Percentiles rank a stretch among this genome's conserved stretches.
Evolutionary conservation across 2,329 filamentous ascomycete genomes (phyloP).

Genomic region (Colletotrichum sp.): DNA sequence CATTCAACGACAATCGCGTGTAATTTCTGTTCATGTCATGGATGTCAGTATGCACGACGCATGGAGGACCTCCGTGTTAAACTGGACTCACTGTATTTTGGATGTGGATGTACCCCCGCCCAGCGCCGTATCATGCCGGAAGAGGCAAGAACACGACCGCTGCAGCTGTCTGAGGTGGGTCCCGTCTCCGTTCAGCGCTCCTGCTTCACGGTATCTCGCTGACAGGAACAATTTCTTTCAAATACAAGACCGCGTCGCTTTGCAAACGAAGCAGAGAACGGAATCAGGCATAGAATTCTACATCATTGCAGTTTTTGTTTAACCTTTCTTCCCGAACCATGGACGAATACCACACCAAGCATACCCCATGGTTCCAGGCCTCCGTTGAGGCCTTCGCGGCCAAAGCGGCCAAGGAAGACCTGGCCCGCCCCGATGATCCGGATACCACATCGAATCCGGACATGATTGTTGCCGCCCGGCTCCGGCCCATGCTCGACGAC

Average conservation of each 20-base stretch:
- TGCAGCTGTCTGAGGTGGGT: background rate
- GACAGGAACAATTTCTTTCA: background rate
- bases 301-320: too few relatives aligned
- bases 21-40: background rate
- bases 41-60: background rate
- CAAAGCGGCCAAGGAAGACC: background rate
- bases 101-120: background rate
- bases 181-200: background rate
- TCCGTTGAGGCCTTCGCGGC: background rate
- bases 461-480: slow-evolving; percentile 40
- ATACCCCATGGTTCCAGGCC: slow-evolving; percentile 2
- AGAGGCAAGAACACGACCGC: background rate
- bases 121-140: background rate
- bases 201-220: background rate
- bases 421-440: background rate
- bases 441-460: slow-evolving; percentile 21
- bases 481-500: slow-evolving; percentile 40
- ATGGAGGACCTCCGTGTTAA: background rate
- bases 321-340: background rate
- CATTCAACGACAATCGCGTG: background rate
- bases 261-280: background rate
- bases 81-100: background rate
- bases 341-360: slow-evolving; percentile 10
- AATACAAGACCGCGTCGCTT: background rate
- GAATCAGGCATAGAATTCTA: background rate